A percentile compares a stretch with the other conserved stretches of the same genome.
Evolutionary conservation across 2,329 filamentous ascomycete species (phyloP).

Genomic region (Tolypocladium paradoxum): DNA sequence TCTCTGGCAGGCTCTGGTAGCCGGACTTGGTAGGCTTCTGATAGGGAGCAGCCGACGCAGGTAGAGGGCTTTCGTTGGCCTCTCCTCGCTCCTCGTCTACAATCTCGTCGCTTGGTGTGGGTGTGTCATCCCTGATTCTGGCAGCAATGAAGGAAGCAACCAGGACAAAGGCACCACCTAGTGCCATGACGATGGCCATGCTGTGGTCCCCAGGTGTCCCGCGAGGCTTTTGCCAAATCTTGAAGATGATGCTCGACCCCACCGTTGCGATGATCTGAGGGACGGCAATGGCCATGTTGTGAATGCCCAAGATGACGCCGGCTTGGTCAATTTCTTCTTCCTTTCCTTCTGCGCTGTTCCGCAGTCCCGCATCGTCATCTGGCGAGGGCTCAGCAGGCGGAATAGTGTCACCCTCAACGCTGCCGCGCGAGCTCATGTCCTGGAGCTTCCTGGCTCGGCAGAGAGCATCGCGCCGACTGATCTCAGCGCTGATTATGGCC

Average conservation of each 20-base stretch:
- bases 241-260: slow-evolving; percentile 75
- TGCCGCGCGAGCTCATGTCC: slow-evolving; percentile 4
- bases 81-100: slow-evolving; percentile 31
- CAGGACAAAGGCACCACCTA: slow-evolving; percentile 71
- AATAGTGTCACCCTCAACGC: slow-evolving; percentile 1
- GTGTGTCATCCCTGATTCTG: slow-evolving; percentile 51
- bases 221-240: slow-evolving; percentile 74
- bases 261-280: slow-evolving; percentile 88
- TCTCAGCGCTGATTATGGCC: slow-evolving; percentile 88
- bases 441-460: slow-evolving; percentile 28
- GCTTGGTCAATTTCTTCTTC: slow-evolving; percentile 61
- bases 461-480: slow-evolving; percentile 65
- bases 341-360: slow-evolving; percentile 26
- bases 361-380: slow-evolving; percentile 12
- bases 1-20: neutral
- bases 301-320: slow-evolving; percentile 84
- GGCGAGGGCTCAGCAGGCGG: slow-evolving; percentile 1
- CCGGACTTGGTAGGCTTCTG: neutral
- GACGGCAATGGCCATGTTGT: slow-evolving; percentile 88
- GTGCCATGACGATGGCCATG: slow-evolving; percentile 75
- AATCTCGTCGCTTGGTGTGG: slow-evolving; percentile 25
- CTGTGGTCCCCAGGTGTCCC: slow-evolving; percentile 77
- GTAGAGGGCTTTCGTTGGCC: neutral
- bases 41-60: neutral
- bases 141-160: slow-evolving; percentile 64